phyloP scores from a whole-genome alignment of 208 protist species.

The Leishmania braziliensis region DNA sequence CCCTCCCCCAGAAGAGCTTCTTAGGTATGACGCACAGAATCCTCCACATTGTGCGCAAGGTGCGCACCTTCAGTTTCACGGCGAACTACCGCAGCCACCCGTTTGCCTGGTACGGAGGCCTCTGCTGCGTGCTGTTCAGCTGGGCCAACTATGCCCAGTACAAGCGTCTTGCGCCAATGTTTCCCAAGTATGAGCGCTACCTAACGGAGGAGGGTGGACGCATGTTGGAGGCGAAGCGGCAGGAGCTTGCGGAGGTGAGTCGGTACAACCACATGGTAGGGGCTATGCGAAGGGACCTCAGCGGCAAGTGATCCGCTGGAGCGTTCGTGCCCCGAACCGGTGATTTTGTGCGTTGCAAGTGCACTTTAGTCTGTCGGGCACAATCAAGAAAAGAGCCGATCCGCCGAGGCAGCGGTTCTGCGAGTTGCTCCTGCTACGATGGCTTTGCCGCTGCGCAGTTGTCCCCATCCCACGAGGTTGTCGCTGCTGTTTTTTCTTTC shows the following conservation, averaged over 20 bases:
- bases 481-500: background rate
- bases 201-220: slow-evolving; percentile 56
- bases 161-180: slow-evolving; percentile 69
- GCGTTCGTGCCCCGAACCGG: background rate
- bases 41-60: slow-evolving; percentile 32
- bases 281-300: slow-evolving; percentile 67
- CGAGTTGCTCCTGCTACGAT: background rate
- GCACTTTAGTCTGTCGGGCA: background rate
- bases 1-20: background rate
- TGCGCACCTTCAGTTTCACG: slow-evolving; percentile 66
- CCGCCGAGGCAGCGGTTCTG: background rate
- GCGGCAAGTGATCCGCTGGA: slow-evolving; percentile 13
- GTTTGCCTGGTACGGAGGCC: slow-evolving; percentile 57
- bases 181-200: slow-evolving; percentile 67
- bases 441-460: background rate
- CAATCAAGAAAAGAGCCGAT: background rate
- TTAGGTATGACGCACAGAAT: slow-evolving; percentile 19
- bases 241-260: slow-evolving; percentile 73
- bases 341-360: background rate
- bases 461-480: background rate
- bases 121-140: slow-evolving; percentile 45
- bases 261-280: slow-evolving; percentile 85
- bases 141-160: slow-evolving; percentile 85
- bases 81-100: slow-evolving; percentile 55
- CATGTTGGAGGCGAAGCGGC: slow-evolving; percentile 76